Evolutionary conservation across 305 asterid genomes (phyloP).

Genomic region (Lippia alba): DNA sequence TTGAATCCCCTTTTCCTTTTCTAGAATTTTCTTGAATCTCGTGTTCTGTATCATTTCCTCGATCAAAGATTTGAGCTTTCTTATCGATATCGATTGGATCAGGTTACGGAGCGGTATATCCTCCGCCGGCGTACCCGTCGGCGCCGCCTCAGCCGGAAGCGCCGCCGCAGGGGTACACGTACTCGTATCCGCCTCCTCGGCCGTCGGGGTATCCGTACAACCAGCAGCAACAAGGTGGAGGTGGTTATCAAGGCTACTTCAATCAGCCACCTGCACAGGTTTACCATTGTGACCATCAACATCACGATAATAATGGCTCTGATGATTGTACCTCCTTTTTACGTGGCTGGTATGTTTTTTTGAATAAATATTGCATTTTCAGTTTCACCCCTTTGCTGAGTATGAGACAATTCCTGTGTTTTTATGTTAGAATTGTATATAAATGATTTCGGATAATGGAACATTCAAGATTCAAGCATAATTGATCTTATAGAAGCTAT

Average conservation of each 20-base stretch:
- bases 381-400: neutral
- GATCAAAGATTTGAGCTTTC: neutral
- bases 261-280: constrained; percentile 43
- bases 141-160: constrained; percentile 52
- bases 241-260: constrained; percentile 61
- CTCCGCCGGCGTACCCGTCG: constrained; percentile 55
- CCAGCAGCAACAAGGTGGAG: constrained; percentile 38
- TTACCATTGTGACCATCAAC: constrained; percentile 46
- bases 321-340: constrained; percentile 51
- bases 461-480: neutral
- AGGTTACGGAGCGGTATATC: constrained; percentile 62
- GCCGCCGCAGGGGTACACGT: constrained; percentile 42
- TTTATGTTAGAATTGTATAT: constrained; percentile 3
- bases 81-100: constrained; percentile 12
- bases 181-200: constrained; percentile 50
- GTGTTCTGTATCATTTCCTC: neutral
- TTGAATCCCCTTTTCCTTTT: constrained; percentile 1
- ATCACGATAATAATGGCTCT: constrained; percentile 36
- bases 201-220: constrained; percentile 51
- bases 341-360: constrained; percentile 53
- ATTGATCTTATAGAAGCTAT: neutral
- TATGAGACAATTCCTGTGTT: neutral
- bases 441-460: too few relatives aligned
- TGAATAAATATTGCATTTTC: neutral
- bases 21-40: neutral